A percentile compares a stretch with the other conserved stretches of the same genome.
These are phyloP conservation scores for Fusarium guadeloupense DNA, from an alignment of 2,329 filamentous ascomycete species.

Conservation along the genomic window DNA sequence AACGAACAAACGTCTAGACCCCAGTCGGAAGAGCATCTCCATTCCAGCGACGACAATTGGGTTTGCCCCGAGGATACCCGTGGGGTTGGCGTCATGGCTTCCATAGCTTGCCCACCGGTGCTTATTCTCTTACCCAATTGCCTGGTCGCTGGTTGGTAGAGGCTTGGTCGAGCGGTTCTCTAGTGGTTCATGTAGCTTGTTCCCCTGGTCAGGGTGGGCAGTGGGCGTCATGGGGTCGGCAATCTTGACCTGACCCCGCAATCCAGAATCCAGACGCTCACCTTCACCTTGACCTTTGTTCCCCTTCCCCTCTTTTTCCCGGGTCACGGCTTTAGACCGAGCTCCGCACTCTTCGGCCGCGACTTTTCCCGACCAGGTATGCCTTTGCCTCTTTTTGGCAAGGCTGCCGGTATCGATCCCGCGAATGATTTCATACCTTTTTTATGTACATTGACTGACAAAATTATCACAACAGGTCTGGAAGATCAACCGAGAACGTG, in stretches of 20 bases:
- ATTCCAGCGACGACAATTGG: conserved; percentile 38
- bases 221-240: conserved; percentile 42
- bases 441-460: conserved; percentile 32
- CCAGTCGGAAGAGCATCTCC: conserved; percentile 28
- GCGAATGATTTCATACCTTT: conserved; percentile 12
- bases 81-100: conserved; percentile 35
- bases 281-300: conserved; percentile 25
- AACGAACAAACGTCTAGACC: conserved; percentile 21
- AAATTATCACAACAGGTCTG: conserved; percentile 75
- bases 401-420: conserved; percentile 9
- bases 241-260: conserved; percentile 34
- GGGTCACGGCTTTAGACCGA: conserved; percentile 34
- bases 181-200: conserved; percentile 33
- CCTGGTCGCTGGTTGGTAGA: conserved; percentile 43
- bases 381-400: conserved; percentile 19
- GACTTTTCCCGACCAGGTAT: conserved; percentile 38
- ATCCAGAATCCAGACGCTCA: conserved; percentile 14
- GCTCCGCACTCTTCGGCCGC: conserved; percentile 35
- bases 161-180: conserved; percentile 28
- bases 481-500: conserved; percentile 99
- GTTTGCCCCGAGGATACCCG: conserved; percentile 43
- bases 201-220: conserved; percentile 36
- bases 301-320: conserved; percentile 10
- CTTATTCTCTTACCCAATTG: conserved; percentile 46
- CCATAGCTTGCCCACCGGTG: conserved; percentile 38